Conservation (phyloP, 2,329 filamentous ascomycete genomes). For the Fusarium sp. region DNA sequence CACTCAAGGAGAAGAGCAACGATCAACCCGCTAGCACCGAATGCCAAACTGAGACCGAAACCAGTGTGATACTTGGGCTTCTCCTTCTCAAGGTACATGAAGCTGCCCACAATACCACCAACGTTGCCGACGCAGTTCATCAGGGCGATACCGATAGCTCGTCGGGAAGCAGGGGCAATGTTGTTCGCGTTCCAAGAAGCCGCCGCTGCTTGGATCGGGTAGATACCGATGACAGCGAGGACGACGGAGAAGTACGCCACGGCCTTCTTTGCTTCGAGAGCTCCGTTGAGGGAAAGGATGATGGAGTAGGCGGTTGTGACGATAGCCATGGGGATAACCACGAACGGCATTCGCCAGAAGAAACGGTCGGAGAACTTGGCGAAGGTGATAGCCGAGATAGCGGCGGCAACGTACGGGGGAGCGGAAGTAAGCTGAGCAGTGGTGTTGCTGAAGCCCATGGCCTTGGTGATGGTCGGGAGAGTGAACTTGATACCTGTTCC, state of each 20-base stretch:
- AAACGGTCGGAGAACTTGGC: constrained; percentile 77
- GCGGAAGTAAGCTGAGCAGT: constrained; percentile 60
- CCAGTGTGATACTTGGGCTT: constrained; percentile 63
- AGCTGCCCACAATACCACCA: constrained; percentile 46
- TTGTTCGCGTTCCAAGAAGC: constrained; percentile 43
- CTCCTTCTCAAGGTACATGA: constrained; percentile 44
- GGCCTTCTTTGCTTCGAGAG: constrained; percentile 32
- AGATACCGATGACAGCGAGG: constrained; percentile 37
- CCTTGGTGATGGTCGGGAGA: constrained; percentile 39
- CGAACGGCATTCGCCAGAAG: constrained; percentile 43
- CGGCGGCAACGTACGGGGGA: constrained; percentile 70
- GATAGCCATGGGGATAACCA: constrained; percentile 33
- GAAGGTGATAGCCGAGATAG: constrained; percentile 70
- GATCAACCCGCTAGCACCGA: constrained; percentile 46
- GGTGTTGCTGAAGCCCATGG: constrained; percentile 44
- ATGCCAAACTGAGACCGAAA: constrained; percentile 51
- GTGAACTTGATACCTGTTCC: constrained; percentile 42
- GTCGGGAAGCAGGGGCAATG: constrained; percentile 45
- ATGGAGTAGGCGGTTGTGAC: constrained; percentile 37
- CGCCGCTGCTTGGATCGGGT: constrained; percentile 38
- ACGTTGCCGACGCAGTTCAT: constrained; percentile 48
- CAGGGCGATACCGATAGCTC: constrained; percentile 47
- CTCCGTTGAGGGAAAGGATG: constrained; percentile 35
- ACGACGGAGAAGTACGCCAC: constrained; percentile 36
- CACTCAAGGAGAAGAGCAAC: constrained; percentile 48